Evolutionary conservation across 148 eudicot species (phyloP), one percentile per base, ranked within the genome.

Genomic region (Rhododendron ovatum): DNA sequence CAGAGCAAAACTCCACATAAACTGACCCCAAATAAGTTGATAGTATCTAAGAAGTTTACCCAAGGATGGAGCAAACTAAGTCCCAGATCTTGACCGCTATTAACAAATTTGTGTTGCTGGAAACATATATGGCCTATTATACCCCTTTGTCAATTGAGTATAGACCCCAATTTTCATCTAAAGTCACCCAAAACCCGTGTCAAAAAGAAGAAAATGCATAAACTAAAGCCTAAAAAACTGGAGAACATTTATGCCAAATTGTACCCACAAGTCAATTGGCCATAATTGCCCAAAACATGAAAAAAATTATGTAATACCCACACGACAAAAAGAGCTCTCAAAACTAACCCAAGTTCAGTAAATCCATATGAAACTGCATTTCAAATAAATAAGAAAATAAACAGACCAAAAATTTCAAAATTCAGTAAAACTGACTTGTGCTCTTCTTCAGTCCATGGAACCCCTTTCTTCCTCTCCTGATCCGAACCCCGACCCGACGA

Each of bases 371-470:
- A 67, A 67, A 67, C 74, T 26, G 24, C 51, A 50, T 48, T 79
- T 63, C 59, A 80, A 48, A 79, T 11, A 47, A 10, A 81, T 2
- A 18, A 35, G 53, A 9, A 30, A 0, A 45, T 5, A 82, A 15
- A 82, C 9, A 22, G 22, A 30, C 37, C 26, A 33, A 81, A 41
- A 53, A 82, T 1, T n/a, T 18, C 22, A 33, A 81, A 67, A 57
- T 12, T 12, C 28, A 28, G 61, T 30, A 59, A 37, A 71, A 92
- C 93, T 90, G 88, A 96, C 98, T 89, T 96, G 73, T 96, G 98
- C 88, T 96, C 98, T 75, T 96, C 98, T 86, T 96, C 98, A 2
- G 98, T 96, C 98, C 98, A 96, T 43, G 98, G 98, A 82, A 96
- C 93, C 28, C 98, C 98, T 85, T 96, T 96, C 91, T 96, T 96